A percentile compares a stretch with the other conserved stretches of the same genome.
Evolutionary conservation across 495 filamentous ascomycete species (phyloP).

Genomic region (Lasiosphaeria miniovina): DNA sequence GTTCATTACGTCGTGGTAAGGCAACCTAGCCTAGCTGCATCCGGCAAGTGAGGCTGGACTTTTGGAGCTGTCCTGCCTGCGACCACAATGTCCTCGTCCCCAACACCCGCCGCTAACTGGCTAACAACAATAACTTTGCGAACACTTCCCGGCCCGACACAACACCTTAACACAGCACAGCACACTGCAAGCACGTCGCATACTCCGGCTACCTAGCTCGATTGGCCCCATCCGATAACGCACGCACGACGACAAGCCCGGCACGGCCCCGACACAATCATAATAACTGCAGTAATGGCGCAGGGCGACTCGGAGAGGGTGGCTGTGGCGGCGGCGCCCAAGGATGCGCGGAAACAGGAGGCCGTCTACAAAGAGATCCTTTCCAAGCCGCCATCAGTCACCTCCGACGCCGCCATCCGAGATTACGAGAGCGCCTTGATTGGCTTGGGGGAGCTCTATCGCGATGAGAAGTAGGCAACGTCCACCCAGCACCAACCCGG

Average conservation of each 20-base stretch:
- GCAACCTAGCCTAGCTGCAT: constrained; percentile 29
- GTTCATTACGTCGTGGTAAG: constrained; percentile 32
- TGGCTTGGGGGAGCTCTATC: constrained; percentile 85
- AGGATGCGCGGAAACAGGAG: constrained; percentile 78
- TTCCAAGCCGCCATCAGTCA: constrained; percentile 75
- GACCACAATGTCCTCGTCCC: constrained; percentile 1
- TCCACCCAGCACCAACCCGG: neutral
- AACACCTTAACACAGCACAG: neutral
- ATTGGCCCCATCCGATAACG: too few relatives aligned
- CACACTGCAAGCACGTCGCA: too few relatives aligned
- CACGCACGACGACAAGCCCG: neutral
- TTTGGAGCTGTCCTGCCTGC: constrained; percentile 6
- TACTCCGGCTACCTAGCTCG: neutral
- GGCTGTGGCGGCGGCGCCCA: constrained; percentile 69
- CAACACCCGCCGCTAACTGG: neutral
- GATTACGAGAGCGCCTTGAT: constrained; percentile 85
- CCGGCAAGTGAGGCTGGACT: constrained; percentile 21
- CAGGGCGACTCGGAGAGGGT: constrained; percentile 47
- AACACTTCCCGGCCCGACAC: neutral
- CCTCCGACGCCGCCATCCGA: constrained; percentile 73
- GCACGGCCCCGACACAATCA: neutral
- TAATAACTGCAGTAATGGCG: constrained; percentile 35
- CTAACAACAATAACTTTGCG: constrained; percentile 8
- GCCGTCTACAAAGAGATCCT: constrained; percentile 83
- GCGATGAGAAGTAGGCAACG: constrained; percentile 69